phyloP scores from a whole-genome alignment of 306 rosid species.

The Dalbergia cultrata region DNA sequence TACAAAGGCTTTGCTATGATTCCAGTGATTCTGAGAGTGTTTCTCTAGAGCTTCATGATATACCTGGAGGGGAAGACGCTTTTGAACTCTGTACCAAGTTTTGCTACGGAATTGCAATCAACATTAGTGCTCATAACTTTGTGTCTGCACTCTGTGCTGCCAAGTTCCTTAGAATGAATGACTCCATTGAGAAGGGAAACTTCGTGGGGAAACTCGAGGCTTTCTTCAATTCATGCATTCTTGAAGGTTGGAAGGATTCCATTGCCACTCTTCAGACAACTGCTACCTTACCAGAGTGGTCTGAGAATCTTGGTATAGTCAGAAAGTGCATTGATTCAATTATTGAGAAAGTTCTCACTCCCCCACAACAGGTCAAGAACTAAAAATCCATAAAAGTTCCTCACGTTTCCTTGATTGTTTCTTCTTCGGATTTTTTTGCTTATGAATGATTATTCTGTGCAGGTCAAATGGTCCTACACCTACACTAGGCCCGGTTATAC shows the following conservation, averaged over 20 bases:
- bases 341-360: constrained; percentile 82
- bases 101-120: constrained; percentile 89
- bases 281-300: constrained; percentile 77
- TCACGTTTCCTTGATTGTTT: not conserved
- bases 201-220: constrained; percentile 80
- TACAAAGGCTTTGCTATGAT: constrained; percentile 85
- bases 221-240: constrained; percentile 88
- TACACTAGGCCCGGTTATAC: constrained; percentile 91
- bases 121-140: constrained; percentile 88
- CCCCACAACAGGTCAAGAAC: constrained; percentile 74
- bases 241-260: constrained; percentile 96
- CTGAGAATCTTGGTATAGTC: constrained; percentile 87
- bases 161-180: constrained; percentile 86
- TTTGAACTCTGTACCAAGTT: constrained; percentile 93
- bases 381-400: constrained; percentile 11
- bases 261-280: constrained; percentile 76
- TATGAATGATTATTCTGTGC: constrained; percentile 43
- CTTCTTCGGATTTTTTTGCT: constrained; percentile 17
- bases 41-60: constrained; percentile 76
- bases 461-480: constrained; percentile 97
- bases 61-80: constrained; percentile 94
- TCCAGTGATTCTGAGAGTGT: constrained; percentile 58
- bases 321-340: constrained; percentile 91
- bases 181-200: constrained; percentile 82
- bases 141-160: constrained; percentile 86